Conservation (phyloP, 1,139 yeast species). For the Citeromyces siamensis region DNA sequence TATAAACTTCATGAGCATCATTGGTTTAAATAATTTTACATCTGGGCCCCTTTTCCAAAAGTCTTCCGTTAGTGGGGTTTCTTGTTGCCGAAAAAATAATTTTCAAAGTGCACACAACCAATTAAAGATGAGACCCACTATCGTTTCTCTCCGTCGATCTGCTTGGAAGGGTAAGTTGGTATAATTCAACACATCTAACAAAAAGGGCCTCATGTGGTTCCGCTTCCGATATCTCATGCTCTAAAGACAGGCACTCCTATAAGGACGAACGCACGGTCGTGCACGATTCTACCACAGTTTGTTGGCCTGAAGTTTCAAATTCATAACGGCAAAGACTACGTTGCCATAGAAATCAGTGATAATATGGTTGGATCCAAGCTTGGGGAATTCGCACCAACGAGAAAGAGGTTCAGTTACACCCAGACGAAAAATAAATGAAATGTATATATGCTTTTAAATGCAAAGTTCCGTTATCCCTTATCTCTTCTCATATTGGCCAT, state of each 20-base stretch:
- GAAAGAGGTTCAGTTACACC: constrained; percentile 78
- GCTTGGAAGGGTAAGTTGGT: constrained; percentile 54
- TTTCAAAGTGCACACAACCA: not conserved
- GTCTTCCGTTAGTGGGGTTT: not conserved
- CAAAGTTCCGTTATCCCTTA: constrained; percentile 4
- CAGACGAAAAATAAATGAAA: constrained; percentile 43
- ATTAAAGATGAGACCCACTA: constrained; percentile 42
- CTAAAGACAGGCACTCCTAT: constrained; percentile 71
- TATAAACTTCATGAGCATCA: too few species aligned
- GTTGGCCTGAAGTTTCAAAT: constrained; percentile 91
- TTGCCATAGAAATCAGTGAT: constrained; percentile 76
- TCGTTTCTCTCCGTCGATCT: constrained; percentile 48
- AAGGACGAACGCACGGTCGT: constrained; percentile 87
- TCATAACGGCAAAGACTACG: constrained; percentile 93
- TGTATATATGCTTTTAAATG: not conserved
- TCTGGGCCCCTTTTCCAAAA: not conserved
- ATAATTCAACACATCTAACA: not conserved
- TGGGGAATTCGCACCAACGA: constrained; percentile 92
- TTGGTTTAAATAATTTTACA: too few species aligned
- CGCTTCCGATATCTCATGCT: constrained; percentile 83
- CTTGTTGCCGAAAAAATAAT: too few species aligned
- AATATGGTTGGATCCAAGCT: constrained; percentile 97
- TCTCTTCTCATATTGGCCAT: constrained; percentile 11
- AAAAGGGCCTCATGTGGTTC: constrained; percentile 83
- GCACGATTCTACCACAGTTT: constrained; percentile 90